Base-by-base conservation (phyloP, 1,284 basidiomycete genomes). In the Tylopilus orsonianus region DNA sequence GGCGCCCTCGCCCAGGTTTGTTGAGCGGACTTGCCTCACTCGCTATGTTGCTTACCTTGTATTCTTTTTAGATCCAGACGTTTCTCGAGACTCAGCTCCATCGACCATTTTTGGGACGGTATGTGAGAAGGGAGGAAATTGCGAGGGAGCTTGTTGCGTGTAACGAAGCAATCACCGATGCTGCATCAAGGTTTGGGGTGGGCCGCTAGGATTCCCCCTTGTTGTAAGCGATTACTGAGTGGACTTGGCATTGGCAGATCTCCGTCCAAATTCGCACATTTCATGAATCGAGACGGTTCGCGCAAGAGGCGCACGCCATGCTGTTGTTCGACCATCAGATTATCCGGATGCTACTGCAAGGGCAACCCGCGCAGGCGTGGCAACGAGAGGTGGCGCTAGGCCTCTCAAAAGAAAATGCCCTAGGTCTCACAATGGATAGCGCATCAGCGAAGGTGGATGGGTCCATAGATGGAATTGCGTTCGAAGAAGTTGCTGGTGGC, bases 61-160 rank as follows among this genome's bases (percentile, higher is more conserved):
- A 5, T 44, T 19, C 72, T 16, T 73, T 47, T 8, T 34, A 72
- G 39, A 78, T 88, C 2, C 70, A 74, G 40, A 56, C 65, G 6
- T 75, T 88, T 55, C 72, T 87, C 16, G 59, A 75, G 49, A 82
- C 79, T 53, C 81, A 87, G 53, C 72, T 75, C 9, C 75, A 78
- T 43, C 71, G 85, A 2, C 85, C 87, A 0, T 91, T 90, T 70
- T 65, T 92, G 53, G 90, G 89, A 67, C 76, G 87, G 2, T 91
- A 90, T 62, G 73, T 90, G 41, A 84, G 83, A 62, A 77, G 87
- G 30, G 83, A 88, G 32, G 85, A 91, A 55, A 85, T 88, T 37
- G 65, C 75, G 18, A 69, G 71, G 19, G 77, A 77, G 43, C 79
- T 88, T 30, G 54, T 62, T 7, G 71, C 65, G 1, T 88, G 84